Conservation (phyloP, 345 rosid species). For the Aegle marmelos region DNA sequence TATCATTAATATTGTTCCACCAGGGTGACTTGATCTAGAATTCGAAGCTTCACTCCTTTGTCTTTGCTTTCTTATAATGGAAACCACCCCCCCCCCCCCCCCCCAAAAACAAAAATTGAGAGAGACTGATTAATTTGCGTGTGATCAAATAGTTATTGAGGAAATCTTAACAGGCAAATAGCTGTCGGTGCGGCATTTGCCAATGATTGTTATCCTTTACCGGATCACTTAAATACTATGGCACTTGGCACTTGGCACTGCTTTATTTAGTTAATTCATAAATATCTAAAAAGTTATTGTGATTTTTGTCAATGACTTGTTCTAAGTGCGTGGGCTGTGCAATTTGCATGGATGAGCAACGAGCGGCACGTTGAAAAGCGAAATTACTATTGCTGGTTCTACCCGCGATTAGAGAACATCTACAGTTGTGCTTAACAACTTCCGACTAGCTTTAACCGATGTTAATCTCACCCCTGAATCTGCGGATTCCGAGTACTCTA, state of each 20-base stretch:
- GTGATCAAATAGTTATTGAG: not conserved
- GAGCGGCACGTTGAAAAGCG: too few species aligned
- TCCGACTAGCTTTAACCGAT: too few species aligned
- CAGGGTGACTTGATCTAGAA: constrained; percentile 6
- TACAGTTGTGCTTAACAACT: not conserved
- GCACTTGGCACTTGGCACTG: not conserved
- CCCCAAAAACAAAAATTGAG: not conserved
- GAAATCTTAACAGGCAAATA: not conserved
- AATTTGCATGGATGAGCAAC: not conserved
- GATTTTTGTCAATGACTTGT: not conserved
- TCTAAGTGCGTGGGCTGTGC: not conserved
- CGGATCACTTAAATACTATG: not conserved
- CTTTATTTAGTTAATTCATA: not conserved
- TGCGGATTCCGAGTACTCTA: too few species aligned
- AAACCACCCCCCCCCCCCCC: too few species aligned
- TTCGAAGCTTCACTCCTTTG: not conserved
- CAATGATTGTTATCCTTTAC: not conserved
- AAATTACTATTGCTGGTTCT: not conserved
- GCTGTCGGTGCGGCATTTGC: not conserved
- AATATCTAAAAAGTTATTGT: not conserved
- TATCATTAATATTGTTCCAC: not conserved
- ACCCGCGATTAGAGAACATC: not conserved
- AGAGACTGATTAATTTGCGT: not conserved
- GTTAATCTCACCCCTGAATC: too few species aligned
- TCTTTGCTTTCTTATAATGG: not conserved